Evolutionary conservation across 2,329 filamentous ascomycete species (phyloP).

Genomic region (Shiraia sp.): DNA sequence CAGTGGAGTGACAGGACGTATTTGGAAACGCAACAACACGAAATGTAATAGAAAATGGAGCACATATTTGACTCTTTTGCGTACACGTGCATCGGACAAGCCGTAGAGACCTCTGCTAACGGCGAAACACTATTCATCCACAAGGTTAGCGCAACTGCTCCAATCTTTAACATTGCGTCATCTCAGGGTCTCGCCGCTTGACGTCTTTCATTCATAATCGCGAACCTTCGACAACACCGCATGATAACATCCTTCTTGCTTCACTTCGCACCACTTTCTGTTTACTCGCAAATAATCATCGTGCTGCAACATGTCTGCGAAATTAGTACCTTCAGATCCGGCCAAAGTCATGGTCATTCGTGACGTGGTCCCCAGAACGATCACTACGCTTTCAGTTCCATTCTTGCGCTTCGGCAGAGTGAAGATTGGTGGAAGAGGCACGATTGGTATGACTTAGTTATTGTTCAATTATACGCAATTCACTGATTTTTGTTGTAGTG

Average conservation of each 20-base stretch:
- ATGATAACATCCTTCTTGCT: neutral
- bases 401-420: conserved; percentile 80
- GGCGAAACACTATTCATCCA: too few species aligned
- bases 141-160: neutral
- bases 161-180: conserved; percentile 28
- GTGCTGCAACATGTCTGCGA: conserved; percentile 36
- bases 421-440: conserved; percentile 84
- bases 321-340: conserved; percentile 63
- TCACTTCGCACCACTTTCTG: neutral
- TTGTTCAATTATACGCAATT: neutral
- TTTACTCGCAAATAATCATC: neutral
- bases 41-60: too few species aligned
- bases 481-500: conserved; percentile 55
- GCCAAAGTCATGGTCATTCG: conserved; percentile 88
- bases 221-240: conserved; percentile 6
- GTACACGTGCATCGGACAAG: too few species aligned
- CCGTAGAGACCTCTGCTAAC: conserved; percentile 8
- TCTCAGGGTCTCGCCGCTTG: conserved; percentile 14
- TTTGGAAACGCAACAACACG: neutral
- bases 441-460: conserved; percentile 64
- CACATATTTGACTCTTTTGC: conserved; percentile 5
- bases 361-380: conserved; percentile 71
- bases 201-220: conserved; percentile 24
- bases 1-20: neutral
- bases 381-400: conserved; percentile 79